phyloP scores from a whole-genome alignment of 179 eudicot species.

The Beta macrorhiza region DNA sequence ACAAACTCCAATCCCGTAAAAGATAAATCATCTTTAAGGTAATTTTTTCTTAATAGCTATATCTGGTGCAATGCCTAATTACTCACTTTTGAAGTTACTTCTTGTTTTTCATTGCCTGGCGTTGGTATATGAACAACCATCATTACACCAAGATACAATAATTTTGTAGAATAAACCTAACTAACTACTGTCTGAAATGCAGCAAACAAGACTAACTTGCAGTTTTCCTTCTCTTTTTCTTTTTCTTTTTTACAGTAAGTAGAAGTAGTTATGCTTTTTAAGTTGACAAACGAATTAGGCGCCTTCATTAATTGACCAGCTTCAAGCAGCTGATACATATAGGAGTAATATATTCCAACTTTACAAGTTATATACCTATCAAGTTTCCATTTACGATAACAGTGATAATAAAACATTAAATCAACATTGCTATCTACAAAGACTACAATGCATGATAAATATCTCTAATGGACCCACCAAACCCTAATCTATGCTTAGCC shows the following conservation, averaged over 20 bases:
- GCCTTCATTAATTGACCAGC: constrained; percentile 8
- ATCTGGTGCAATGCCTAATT: neutral
- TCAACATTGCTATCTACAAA: constrained; percentile 16
- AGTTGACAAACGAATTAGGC: constrained; percentile 4
- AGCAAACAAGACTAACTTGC: neutral
- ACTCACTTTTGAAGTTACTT: neutral
- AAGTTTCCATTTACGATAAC: neutral
- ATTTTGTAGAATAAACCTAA: neutral
- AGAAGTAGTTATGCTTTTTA: constrained; percentile 12
- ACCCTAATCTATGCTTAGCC: neutral
- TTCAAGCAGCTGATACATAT: neutral
- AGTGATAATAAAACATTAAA: constrained; percentile 10
- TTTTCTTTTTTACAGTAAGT: neutral
- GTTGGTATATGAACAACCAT: neutral
- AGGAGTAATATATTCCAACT: neutral
- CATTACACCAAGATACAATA: neutral
- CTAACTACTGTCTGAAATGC: neutral
- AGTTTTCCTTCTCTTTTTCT: too few species aligned
- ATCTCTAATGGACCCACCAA: constrained; percentile 2
- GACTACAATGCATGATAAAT: constrained; percentile 7
- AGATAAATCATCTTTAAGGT: too few species aligned
- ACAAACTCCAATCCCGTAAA: too few species aligned
- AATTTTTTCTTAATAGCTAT: too few species aligned
- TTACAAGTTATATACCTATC: neutral
- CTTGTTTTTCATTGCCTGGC: neutral